phyloP scores from a whole-genome alignment of 768 basidiomycete genomes.

The Lactarius sanguifluus region DNA sequence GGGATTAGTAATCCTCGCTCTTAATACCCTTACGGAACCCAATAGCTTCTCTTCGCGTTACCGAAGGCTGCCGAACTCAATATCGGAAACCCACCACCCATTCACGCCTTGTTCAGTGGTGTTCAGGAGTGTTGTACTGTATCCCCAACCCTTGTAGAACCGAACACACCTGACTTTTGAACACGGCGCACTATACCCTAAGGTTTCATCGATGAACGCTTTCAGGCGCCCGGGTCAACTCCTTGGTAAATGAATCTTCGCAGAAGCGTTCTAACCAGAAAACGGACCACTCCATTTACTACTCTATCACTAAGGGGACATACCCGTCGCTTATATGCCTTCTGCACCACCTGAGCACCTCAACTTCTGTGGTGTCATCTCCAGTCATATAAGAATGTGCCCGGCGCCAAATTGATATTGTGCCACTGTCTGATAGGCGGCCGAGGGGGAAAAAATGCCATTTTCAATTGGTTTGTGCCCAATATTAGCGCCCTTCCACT shows the following conservation, averaged over 20 bases:
- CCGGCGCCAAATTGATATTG: constrained; percentile 2
- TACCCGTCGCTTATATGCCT: background rate
- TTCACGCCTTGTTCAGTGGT: background rate
- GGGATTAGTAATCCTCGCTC: background rate
- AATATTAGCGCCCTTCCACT: constrained; percentile 11
- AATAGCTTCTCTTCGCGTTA: background rate
- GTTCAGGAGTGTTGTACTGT: background rate
- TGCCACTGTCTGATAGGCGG: constrained; percentile 14
- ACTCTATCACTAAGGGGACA: background rate
- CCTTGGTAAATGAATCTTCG: constrained; percentile 10
- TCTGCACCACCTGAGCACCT: background rate
- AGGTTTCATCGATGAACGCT: constrained; percentile 9
- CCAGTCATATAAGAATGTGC: constrained; percentile 1
- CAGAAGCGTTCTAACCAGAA: constrained; percentile 8
- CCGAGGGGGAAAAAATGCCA: constrained; percentile 3
- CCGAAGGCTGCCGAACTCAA: background rate
- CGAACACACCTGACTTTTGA: background rate
- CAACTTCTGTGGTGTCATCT: background rate
- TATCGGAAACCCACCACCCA: background rate
- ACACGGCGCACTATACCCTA: constrained; percentile 3
- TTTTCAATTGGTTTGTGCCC: constrained; percentile 1
- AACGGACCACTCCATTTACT: background rate
- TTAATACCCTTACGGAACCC: constrained; percentile 1
- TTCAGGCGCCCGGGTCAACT: background rate
- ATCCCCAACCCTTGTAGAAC: background rate